Base-by-base conservation (phyloP, 495 filamentous ascomycete species). In the Bryoglossum gracile region DNA sequence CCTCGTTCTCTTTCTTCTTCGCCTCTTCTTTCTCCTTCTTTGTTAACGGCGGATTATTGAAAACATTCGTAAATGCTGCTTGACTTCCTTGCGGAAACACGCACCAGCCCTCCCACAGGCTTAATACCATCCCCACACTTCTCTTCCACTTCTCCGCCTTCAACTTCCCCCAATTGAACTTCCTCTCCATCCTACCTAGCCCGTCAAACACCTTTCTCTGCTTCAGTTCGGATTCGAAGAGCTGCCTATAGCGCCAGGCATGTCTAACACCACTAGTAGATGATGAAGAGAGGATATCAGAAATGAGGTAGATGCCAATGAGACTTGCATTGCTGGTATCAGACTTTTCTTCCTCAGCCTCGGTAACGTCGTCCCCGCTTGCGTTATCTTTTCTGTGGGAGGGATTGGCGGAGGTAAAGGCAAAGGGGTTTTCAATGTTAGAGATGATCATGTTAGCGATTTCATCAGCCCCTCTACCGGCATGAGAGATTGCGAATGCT, bases 121-220 rank as follows among this genome's bases (percentile, higher is more conserved):
- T 73, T 8, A 98, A 62, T 13, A 96, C 74, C 8, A 75, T 65
- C 1, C 77, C 78, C 5, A 98, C 78, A 50, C 83, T 87, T 16
- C 88, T 75, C 62, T 89, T 89, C 83, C 88, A 98, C 62, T 95
- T 94, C 56, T 95, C 88, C 11, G 85, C 82, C 34, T 83, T 79
- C 33, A 97, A 67, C 3, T 86, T 76, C 5, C 91, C 91, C 89
- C 89, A 95, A 17, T 74, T 73, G 34, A 87, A 69, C 28, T 79
- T 82, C 54, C 84, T 82, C 22, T 90, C 81, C 43, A 96, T 73
- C 48, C 76, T 69, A 6, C 90, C 92, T 8, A 98, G 74, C 43
- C 80, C 71, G 56, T 89, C 89, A 56, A 98, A 97, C 1, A 87
- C 81, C 28, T 81, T 73, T 30, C 80, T 75, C 4, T 75, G 64